These are phyloP conservation scores for Strobilomyces echinocephalus DNA, from an alignment of 768 basidiomycete genomes.

Conservation along the genomic window DNA sequence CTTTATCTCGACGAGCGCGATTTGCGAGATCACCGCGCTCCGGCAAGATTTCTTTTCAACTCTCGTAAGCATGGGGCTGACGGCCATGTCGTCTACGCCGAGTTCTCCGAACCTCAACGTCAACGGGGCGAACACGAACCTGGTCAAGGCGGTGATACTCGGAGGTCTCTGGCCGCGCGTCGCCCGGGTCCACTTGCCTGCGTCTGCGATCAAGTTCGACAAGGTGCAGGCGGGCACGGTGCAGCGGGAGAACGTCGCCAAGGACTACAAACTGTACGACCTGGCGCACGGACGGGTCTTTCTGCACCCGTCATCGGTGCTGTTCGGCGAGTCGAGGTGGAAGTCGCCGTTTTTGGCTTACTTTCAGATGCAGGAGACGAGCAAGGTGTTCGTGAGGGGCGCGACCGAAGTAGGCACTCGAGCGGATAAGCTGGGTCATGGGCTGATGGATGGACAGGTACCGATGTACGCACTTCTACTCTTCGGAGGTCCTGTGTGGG, in stretches of 20 bases:
- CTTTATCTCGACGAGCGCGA: constrained; percentile 69
- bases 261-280: constrained; percentile 82
- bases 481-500: constrained; percentile 74
- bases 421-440: background rate
- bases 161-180: constrained; percentile 87
- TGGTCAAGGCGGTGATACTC: constrained; percentile 79
- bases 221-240: constrained; percentile 79
- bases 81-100: constrained; percentile 44
- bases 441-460: constrained; percentile 42
- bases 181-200: constrained; percentile 70
- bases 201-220: constrained; percentile 76
- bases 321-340: constrained; percentile 72
- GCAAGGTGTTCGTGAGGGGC: constrained; percentile 81
- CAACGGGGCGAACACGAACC: constrained; percentile 62
- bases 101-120: constrained; percentile 51
- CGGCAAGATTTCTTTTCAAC: constrained; percentile 73
- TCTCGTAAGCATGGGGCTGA: constrained; percentile 67
- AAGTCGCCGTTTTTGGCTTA: constrained; percentile 77
- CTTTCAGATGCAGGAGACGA: constrained; percentile 78
- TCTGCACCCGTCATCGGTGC: constrained; percentile 75
- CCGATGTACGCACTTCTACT: constrained; percentile 79
- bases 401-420: constrained; percentile 63
- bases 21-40: constrained; percentile 75
- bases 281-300: constrained; percentile 61
- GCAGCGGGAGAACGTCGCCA: constrained; percentile 78